Conservation (phyloP, 1,139 yeast genomes). For the Lizanozyma gosingica region DNA sequence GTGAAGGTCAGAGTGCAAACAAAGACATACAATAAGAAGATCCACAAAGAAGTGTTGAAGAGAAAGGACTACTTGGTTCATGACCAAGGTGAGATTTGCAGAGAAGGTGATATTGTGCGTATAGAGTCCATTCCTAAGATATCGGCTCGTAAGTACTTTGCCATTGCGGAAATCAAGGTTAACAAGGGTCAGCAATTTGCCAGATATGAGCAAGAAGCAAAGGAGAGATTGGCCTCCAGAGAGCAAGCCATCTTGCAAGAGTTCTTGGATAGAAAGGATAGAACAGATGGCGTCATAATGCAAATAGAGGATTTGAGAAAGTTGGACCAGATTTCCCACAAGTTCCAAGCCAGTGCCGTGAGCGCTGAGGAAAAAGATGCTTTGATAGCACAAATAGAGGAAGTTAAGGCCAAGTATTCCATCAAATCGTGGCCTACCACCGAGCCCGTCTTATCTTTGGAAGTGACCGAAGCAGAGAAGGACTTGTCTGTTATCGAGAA, state of each 20-base stretch:
- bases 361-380: constrained; percentile 27
- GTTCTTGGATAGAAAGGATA: constrained; percentile 38
- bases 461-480: constrained; percentile 16
- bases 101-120: constrained; percentile 93
- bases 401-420: constrained; percentile 42
- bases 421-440: constrained; percentile 53
- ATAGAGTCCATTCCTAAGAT: constrained; percentile 86
- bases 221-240: constrained; percentile 51
- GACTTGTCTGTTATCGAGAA: constrained; percentile 18
- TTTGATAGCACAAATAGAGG: constrained; percentile 34
- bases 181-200: constrained; percentile 91
- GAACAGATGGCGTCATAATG: constrained; percentile 25
- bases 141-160: constrained; percentile 75
- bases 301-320: constrained; percentile 41
- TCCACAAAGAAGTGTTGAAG: constrained; percentile 68
- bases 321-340: constrained; percentile 32
- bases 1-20: constrained; percentile 86
- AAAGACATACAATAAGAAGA: constrained; percentile 54
- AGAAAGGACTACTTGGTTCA: constrained; percentile 86
- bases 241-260: constrained; percentile 44
- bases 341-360: constrained; percentile 21
- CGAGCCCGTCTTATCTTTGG: constrained; percentile 28
- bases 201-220: constrained; percentile 66
- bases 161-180: constrained; percentile 87
- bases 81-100: constrained; percentile 85